Base-by-base conservation (phyloP, 345 rosid genomes). In the Eutrema yunnanense region DNA sequence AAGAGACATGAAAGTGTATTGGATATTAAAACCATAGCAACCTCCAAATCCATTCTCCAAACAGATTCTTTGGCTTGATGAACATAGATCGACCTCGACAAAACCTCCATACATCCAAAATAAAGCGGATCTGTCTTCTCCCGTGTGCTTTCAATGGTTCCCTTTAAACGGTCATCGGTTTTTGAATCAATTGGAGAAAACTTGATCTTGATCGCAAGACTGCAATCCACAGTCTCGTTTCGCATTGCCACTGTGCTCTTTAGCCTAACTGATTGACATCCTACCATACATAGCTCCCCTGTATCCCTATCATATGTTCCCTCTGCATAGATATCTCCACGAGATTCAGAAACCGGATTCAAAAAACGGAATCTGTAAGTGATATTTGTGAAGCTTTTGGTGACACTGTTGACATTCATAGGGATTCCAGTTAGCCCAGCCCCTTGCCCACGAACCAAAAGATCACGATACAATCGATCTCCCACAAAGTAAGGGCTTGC, bases 1-100 rank as follows among this genome's bases (percentile, higher is more conserved):
- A 91, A 87, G 65, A 89, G 36, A 75, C 97, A 94, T 12, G 90
- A 81, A 30, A 91, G 83, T 4, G 90, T 84, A 74, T 89, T 86
- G 47, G 90, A 86, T 78, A 91, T 76, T 61, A 94, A 71, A 72
- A 85, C 90, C 92, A 94, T 73, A 38, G 77, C 79, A 42, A 94
- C 79, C 91, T 94, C 98, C 48, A 94, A 70, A 86, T 91, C 93
- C 89, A 88, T 89, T 79, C 97, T 86, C 92, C 92, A 88, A 44
- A 94, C 82, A 67, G 91, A 94, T 73, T 86, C 87, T 64, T 72
- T 70, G 6, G 95, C 97, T 83, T 86, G 90, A 75, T 57, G 66
- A 16, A 30, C 52, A 63, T 84, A 86, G 16, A 89, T 83, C 0
- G 90, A 82, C 67, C 78, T 79, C 8, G 98, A 89, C 66, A 75